These are phyloP conservation scores for Hymenoscyphus repandus DNA, from an alignment of 2,329 filamentous ascomycete genomes.

Conservation along the genomic window DNA sequence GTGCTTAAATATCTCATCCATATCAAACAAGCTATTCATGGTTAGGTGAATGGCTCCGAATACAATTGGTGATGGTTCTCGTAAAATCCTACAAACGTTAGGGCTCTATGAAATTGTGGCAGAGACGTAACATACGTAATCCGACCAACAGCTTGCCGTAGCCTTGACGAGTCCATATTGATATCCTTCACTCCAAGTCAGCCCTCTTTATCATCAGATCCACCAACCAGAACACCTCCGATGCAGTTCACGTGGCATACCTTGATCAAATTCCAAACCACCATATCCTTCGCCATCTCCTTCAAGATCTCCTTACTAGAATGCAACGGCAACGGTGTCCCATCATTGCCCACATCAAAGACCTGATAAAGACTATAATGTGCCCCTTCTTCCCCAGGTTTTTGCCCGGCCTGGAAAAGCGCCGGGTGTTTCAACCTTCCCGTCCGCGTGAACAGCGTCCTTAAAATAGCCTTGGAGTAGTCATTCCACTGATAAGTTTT, in stretches of 20 bases:
- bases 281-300: conserved; percentile 2
- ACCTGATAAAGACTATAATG: conserved; percentile 7
- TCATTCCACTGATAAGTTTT: conserved; percentile 4
- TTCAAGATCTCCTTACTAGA: background rate
- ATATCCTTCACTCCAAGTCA: conserved; percentile 3
- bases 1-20: conserved; percentile 53
- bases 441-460: background rate
- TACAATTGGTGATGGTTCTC: conserved; percentile 55
- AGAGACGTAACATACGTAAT: conserved; percentile 1
- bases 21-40: conserved; percentile 53
- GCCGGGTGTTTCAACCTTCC: conserved; percentile 1
- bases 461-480: background rate
- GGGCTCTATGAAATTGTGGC: background rate
- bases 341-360: conserved; percentile 9
- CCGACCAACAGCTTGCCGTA: conserved; percentile 5
- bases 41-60: conserved; percentile 56
- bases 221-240: background rate
- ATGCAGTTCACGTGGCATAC: conserved; percentile 1
- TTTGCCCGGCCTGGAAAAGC: background rate
- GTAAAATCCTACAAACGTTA: conserved; percentile 38
- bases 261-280: conserved; percentile 5
- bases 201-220: background rate
- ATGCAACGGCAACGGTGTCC: conserved; percentile 5
- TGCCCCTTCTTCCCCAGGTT: conserved; percentile 1
- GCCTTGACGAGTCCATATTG: conserved; percentile 1